Evolutionary conservation across 2,329 filamentous ascomycete genomes (phyloP), one percentile per base, ranked within the genome.

Genomic region (Epicoccum nigrum): DNA sequence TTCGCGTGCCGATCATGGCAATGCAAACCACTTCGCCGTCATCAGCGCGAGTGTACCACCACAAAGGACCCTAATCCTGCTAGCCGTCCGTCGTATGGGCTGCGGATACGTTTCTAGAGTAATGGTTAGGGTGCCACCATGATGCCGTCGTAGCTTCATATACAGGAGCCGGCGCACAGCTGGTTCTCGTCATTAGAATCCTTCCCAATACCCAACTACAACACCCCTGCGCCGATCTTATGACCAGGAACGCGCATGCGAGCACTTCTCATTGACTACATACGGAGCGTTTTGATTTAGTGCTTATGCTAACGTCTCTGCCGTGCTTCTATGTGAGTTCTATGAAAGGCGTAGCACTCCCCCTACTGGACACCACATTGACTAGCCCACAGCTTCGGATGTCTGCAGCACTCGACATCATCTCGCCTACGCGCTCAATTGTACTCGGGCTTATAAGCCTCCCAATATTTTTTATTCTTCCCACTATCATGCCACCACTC

Each of bases 231-330:
- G 64, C 56, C 55, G 63, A 69, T 69, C 63, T 56, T 56, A 60
- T 56, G 28, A 33, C 49, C 33, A 63, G 53, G 55, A 54, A 63
- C 53, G 32, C 46, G 55, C 51, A 61, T 42, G 33, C 54, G 39
- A 50, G 47, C 55, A 58, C 54, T 55, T 47, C 51, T 61, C 66
- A 65, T 65, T 68, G 63, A 67, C 23, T 62, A 56, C 58, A 56
- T 44, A 64, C 59, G 60, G 65, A 60, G 42, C 48, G 55, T 57
- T 51, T 34, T 51, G 25, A 33, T 51, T 51, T 71, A 71, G 68
- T 64, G 68, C 69, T 72, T 70, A 70, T 67, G 59, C 61, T 51
- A 69, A 68, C 62, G 56, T 60, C 58, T 61, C 56, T 65, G 58
- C 59, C 63, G 57, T 57, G 55, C 52, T 66, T 65, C 56, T 37